Evolutionary conservation across 495 filamentous ascomycete species (phyloP), one percentile per base, ranked within the genome.

Genomic region (Massariosphaeria phaeospora): DNA sequence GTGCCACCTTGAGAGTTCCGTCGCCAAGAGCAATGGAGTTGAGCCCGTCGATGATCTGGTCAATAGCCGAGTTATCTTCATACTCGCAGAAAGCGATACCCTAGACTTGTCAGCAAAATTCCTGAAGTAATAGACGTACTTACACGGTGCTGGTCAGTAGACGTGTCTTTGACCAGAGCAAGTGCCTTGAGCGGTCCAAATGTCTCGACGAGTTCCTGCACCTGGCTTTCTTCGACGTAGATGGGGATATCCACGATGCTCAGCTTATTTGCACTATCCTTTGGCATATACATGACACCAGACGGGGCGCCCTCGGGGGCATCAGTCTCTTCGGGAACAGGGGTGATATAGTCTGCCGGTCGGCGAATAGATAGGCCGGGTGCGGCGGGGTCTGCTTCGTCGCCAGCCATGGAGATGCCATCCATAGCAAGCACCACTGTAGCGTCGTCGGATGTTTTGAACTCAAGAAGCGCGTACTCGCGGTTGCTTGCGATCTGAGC

Each of bases 31-130:
- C 84, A 89, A 97, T 95, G 21, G 84, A 84, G 64, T 97, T 89
- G 17, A 98, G 75, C 25, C 89, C 90, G 60, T 96, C 85, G 17
- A 97, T 86, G 4, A 93, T 91, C 52, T 94, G 85, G 42, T 85
- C 82, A 35, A 89, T 95, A 27, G 81, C 76, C 12, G 76, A 69
- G 18, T 89, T 77, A 55, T 98, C 89, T 40, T 76, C 76, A 55
- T 95, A 98, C 74, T 97, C 94, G 71, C 89, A 93, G 76, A 97
- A 98, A 2, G 93, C 93, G 66, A 98, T 88, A 15, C 93, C 94
- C 89, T 96, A 33, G 0, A 2, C 17, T 18, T 17, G 31, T 57
- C 42, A 50, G 54, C 42, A n/a, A n/a, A n/a, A n/a, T n/a, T n/a
- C n/a, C n/a, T n/a, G n/a, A n/a, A n/a, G n/a, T n/a, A n/a, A n/a